Evolutionary conservation across 2,329 filamentous ascomycete species (phyloP).

Genomic region (Blastomyces emzantsi): DNA sequence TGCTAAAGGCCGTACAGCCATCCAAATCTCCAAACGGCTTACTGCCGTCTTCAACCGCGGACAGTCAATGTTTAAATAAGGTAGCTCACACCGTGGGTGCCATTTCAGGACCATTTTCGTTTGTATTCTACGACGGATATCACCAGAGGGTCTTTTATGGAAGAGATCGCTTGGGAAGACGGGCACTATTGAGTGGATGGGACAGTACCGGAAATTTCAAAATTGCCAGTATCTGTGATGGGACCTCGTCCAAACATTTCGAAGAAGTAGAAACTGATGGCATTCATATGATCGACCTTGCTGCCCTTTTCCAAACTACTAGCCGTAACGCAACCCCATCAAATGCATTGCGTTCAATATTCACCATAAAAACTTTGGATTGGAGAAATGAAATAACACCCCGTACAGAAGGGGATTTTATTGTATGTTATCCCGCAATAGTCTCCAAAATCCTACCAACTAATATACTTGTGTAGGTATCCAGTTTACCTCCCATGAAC

Average conservation of each 20-base stretch:
- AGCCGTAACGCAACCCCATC: neutral
- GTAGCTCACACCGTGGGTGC: constrained; percentile 44
- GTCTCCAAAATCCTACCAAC: neutral
- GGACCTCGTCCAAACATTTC: constrained; percentile 47
- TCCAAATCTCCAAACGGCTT: constrained; percentile 14
- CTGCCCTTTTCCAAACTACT: constrained; percentile 14
- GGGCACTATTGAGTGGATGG: constrained; percentile 60
- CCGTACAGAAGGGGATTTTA: constrained; percentile 6
- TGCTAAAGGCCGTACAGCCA: constrained; percentile 40
- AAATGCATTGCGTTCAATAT: neutral
- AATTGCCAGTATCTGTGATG: constrained; percentile 63
- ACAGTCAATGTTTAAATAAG: constrained; percentile 20
- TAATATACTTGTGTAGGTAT: constrained; percentile 7
- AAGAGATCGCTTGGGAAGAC: constrained; percentile 75
- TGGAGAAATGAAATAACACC: constrained; percentile 14
- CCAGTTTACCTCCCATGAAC: constrained; percentile 40
- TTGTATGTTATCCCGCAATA: constrained; percentile 22
- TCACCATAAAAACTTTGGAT: constrained; percentile 12
- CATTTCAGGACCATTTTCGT: constrained; percentile 78
- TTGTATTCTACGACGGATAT: constrained; percentile 66
- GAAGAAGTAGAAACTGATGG: constrained; percentile 77
- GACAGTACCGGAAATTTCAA: constrained; percentile 46
- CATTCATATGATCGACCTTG: constrained; percentile 59
- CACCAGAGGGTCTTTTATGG: constrained; percentile 64
- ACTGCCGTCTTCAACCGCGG: neutral